These are phyloP conservation scores for Paraleonurus japonicus DNA, from an alignment of 257 asterid genomes.

Conservation along the genomic window DNA sequence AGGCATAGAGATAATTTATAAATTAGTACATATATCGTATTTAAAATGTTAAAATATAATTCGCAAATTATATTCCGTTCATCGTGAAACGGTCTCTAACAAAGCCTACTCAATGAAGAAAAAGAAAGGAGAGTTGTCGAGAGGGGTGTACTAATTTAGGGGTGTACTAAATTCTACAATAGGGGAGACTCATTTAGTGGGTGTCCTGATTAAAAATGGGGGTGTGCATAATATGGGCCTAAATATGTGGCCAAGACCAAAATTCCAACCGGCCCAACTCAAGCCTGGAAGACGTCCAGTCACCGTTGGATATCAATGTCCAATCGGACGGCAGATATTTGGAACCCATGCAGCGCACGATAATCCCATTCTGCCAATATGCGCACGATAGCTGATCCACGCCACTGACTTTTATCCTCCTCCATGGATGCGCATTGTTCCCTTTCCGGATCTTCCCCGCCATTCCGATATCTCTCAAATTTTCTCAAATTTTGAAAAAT, in stretches of 20 bases:
- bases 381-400: slow-evolving; percentile 41
- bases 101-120: too few relatives aligned
- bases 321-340: slow-evolving; percentile 28
- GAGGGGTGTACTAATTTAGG: too few relatives aligned
- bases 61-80: too few relatives aligned
- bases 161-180: too few relatives aligned
- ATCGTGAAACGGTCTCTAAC: too few relatives aligned
- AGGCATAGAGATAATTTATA: too few relatives aligned
- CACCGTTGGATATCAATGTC: slow-evolving; percentile 2
- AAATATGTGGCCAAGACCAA: background rate
- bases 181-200: too few relatives aligned
- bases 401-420: slow-evolving; percentile 30
- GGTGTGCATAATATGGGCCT: too few relatives aligned
- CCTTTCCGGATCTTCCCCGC: slow-evolving; percentile 36
- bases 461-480: slow-evolving; percentile 10
- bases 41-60: too few relatives aligned
- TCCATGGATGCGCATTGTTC: slow-evolving; percentile 38
- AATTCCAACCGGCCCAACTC: background rate
- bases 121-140: too few relatives aligned
- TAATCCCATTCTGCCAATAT: slow-evolving; percentile 20
- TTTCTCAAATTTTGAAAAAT: background rate
- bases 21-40: too few relatives aligned
- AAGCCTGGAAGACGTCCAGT: background rate
- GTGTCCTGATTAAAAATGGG: too few relatives aligned
- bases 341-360: slow-evolving; percentile 37